phyloP scores from a whole-genome alignment of 257 asterid genomes.

The Solanum boliviense region DNA sequence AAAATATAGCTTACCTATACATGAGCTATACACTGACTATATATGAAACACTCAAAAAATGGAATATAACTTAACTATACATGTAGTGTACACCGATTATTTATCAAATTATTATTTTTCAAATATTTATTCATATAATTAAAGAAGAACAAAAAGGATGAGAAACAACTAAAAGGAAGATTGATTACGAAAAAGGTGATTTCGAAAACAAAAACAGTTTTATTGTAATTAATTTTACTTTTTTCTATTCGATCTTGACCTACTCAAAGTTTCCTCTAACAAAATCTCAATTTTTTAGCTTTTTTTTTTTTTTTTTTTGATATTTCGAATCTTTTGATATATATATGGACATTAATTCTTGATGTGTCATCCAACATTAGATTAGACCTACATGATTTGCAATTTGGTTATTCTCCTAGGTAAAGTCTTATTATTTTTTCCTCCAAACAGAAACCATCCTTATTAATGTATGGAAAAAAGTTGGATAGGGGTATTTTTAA shows the following conservation, averaged over 20 bases:
- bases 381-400: neutral
- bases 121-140: no score
- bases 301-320: no score
- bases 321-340: no score
- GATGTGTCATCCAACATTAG: neutral
- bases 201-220: no score
- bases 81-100: accelerated
- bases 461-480: neutral
- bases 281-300: no score
- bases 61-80: accelerated
- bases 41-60: neutral
- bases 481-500: neutral
- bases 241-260: no score
- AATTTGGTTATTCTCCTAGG: neutral
- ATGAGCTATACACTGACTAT: no score
- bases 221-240: no score
- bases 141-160: neutral
- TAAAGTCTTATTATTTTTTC: neutral
- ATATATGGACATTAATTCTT: no score
- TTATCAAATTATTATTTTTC: no score
- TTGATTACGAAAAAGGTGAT: neutral
- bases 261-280: neutral
- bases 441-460: neutral
- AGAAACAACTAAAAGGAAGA: no score
- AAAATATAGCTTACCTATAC: no score